phyloP scores from a whole-genome alignment of 75 land plant species.

The Pinus albicaulis region DNA sequence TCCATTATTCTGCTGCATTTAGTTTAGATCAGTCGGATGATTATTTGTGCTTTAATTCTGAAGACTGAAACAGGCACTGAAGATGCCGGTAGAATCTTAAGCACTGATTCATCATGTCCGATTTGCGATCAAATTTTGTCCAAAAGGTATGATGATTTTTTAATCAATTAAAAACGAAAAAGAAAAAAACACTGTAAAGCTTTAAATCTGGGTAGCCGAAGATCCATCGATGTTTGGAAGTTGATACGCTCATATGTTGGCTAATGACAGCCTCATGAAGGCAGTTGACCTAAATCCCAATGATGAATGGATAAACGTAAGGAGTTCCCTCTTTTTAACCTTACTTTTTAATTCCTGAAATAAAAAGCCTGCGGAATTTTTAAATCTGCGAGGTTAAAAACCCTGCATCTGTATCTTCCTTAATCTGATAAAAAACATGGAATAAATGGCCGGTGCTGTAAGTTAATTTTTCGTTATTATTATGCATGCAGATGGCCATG shows the following conservation, averaged over 20 bases:
- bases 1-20: neutral
- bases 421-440: no score
- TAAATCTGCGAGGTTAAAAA: no score
- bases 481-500: slow-evolving; percentile 84
- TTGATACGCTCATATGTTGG: neutral
- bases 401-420: neutral
- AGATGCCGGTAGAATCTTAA: slow-evolving; percentile 86
- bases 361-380: no score
- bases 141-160: slow-evolving; percentile 58
- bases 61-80: slow-evolving; percentile 58
- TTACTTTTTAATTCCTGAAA: no score
- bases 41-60: neutral
- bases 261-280: slow-evolving; percentile 70
- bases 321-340: slow-evolving; percentile 6
- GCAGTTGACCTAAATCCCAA: slow-evolving; percentile 90
- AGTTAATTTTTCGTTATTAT: neutral
- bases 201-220: neutral
- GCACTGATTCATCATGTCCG: slow-evolving; percentile 87
- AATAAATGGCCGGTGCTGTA: no score
- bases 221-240: neutral
- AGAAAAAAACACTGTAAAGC: neutral
- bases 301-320: slow-evolving; percentile 98
- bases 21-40: neutral
- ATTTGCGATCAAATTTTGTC: slow-evolving; percentile 96
- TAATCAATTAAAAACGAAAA: neutral